Base-by-base conservation (phyloP, 331 rosid species). In the Prunus yedoensis region DNA sequence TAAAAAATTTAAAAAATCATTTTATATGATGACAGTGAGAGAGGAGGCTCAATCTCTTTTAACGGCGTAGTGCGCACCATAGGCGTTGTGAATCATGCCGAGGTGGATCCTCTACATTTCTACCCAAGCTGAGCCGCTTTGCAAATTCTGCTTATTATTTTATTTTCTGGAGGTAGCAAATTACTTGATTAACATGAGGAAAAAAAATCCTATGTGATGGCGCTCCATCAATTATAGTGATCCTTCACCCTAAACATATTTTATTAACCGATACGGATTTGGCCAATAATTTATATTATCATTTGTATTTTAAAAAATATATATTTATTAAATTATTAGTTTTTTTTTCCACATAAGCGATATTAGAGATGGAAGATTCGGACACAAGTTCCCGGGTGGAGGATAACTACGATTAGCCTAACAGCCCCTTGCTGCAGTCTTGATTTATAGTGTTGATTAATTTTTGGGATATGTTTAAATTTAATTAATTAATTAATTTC, bases 101-200 rank as follows among this genome's bases (percentile, higher is more conserved):
- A 74, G 72, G 84, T 79, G 89, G 86, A 85, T 78, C 21, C 14
- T 47, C 25, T 27, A 0, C 54, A 62, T n/a, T 18, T 66, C 30
- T 0, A 45, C 80, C 69, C 58, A 47, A 4, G 73, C 78, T 79
- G 62, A 78, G 73, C 84, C 84, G n/a, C 46, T 47, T 72, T 23
- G 10, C 3, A 30, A 47, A 63, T 80, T 73, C 23, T 50, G 27
- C 3, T 71, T 68, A 32, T 28, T 1, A 3, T 54, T 54, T 23
- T 66, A 66, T 28, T 8, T 13, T 43, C 3, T 1, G 13, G 2
- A 28, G 14, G 5, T 27, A 30, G 1, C 8, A 30, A 62, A 17
- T 62, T 62, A 62, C 17, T 63, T 62, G 6, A 62, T 15, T 62
- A 62, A 16, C 45, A 62, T 59, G 4, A 56, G 28, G 1, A 5